Percentiles rank a stretch among this genome's conserved stretches.
Conservation (phyloP, 495 filamentous ascomycete genomes). For the Penicillium herquei region DNA sequence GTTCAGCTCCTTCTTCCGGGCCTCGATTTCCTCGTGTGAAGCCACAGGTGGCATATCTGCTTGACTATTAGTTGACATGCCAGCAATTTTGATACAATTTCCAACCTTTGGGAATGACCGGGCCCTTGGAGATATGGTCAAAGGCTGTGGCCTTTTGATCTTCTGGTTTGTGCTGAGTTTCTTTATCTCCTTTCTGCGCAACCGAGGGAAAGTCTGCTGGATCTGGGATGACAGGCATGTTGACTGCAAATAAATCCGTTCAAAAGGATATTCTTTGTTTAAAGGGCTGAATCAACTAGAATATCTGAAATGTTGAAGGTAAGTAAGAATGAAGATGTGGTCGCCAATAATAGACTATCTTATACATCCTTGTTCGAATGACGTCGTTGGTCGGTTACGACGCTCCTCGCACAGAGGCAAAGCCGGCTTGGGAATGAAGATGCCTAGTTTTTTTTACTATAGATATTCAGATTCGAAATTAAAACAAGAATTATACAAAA, state of each 20-base stretch:
- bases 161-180: slow-evolving; percentile 18
- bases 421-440: background rate
- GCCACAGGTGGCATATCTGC: slow-evolving; percentile 55
- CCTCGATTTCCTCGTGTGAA: slow-evolving; percentile 66
- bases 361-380: slow-evolving; percentile 20
- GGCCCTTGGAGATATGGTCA: slow-evolving; percentile 45
- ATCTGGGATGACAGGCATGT: slow-evolving; percentile 41
- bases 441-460: background rate
- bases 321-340: too few species aligned
- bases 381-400: slow-evolving; percentile 21
- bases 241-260: background rate
- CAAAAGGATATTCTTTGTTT: too few species aligned
- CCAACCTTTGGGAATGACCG: slow-evolving; percentile 45
- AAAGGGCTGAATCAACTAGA: too few species aligned
- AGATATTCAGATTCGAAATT: too few species aligned
- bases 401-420: background rate
- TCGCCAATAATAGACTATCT: background rate
- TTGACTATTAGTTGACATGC: slow-evolving; percentile 6
- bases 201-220: slow-evolving; percentile 22
- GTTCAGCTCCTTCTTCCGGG: slow-evolving; percentile 64
- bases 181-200: slow-evolving; percentile 22
- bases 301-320: too few species aligned
- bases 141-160: slow-evolving; percentile 31
- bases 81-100: background rate
- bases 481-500: too few species aligned